These are phyloP conservation scores for Pythium pectinolyticum DNA, from an alignment of 352 stramenopile genomes.

Conservation along the genomic window DNA sequence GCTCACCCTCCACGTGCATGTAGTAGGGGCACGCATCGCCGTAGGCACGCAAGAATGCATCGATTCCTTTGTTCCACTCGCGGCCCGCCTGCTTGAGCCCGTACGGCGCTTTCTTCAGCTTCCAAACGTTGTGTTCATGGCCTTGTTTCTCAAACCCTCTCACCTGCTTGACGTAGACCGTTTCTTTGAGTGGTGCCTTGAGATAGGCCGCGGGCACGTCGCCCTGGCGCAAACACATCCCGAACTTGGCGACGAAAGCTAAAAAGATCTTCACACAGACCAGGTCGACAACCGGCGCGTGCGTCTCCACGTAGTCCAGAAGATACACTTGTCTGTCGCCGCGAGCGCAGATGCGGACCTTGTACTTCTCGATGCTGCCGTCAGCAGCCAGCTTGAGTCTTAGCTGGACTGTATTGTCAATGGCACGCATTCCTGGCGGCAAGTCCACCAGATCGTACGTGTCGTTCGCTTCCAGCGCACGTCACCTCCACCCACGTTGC, in stretches of 20 bases:
- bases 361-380: neutral
- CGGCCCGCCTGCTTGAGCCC: neutral
- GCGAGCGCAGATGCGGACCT: neutral
- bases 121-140: neutral
- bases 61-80: neutral
- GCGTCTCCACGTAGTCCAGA: constrained; percentile 2
- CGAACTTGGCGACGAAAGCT: neutral
- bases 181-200: neutral
- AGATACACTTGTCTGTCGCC: constrained; percentile 4
- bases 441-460: neutral
- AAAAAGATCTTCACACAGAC: constrained; percentile 12
- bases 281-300: constrained; percentile 3
- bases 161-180: constrained; percentile 8
- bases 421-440: neutral
- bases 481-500: neutral
- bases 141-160: neutral
- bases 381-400: neutral
- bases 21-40: constrained; percentile 5
- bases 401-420: neutral
- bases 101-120: neutral
- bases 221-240: constrained; percentile 7
- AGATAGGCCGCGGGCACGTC: constrained; percentile 10
- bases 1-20: neutral
- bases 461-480: neutral
- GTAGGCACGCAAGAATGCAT: neutral